A percentile compares a stretch with the other conserved stretches of the same genome.
phyloP scores from a whole-genome alignment of 2,329 filamentous ascomycete species.

The Fusarium neocosmosporiellum region DNA sequence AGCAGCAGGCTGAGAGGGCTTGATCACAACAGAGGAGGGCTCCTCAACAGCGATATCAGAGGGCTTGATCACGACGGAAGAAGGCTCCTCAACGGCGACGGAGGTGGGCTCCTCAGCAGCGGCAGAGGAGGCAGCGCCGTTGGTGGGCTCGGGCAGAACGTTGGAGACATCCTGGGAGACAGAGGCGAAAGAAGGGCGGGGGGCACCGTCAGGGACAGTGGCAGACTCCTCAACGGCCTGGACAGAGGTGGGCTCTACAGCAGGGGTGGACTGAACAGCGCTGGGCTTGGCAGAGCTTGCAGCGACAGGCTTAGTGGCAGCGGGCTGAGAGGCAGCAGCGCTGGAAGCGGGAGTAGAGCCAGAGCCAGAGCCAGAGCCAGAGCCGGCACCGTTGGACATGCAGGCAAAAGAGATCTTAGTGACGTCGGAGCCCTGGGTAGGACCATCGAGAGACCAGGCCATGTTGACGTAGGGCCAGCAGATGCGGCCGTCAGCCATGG shows the following conservation, averaged over 20 bases:
- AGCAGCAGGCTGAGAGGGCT: not conserved
- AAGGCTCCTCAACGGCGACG: conserved; percentile 12
- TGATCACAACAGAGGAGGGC: not conserved
- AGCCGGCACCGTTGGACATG: conserved; percentile 37
- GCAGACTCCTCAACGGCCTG: conserved; percentile 22
- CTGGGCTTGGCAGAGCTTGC: conserved; percentile 17
- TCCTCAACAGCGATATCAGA: not conserved
- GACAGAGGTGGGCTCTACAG: conserved; percentile 12
- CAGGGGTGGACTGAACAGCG: conserved; percentile 7
- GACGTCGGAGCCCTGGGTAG: conserved; percentile 37
- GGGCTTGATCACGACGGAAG: conserved; percentile 17
- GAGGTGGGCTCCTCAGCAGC: conserved; percentile 14
- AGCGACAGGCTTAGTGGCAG: conserved; percentile 23
- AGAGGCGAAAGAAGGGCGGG: conserved; percentile 33
- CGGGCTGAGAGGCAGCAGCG: conserved; percentile 8
- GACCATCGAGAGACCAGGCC: conserved; percentile 56
- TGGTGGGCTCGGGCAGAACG: conserved; percentile 19
- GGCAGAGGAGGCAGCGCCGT: conserved; percentile 6
- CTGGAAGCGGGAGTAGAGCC: not conserved
- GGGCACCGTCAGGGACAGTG: conserved; percentile 21
- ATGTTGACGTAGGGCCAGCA: conserved; percentile 72
- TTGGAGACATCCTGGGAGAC: conserved; percentile 27
- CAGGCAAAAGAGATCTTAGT: conserved; percentile 67
- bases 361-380: conserved; percentile 4
- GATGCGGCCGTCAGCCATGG: conserved; percentile 66